Conservation (phyloP, 805 yeast genomes). For the Hanseniaspora lachancei region DNA sequence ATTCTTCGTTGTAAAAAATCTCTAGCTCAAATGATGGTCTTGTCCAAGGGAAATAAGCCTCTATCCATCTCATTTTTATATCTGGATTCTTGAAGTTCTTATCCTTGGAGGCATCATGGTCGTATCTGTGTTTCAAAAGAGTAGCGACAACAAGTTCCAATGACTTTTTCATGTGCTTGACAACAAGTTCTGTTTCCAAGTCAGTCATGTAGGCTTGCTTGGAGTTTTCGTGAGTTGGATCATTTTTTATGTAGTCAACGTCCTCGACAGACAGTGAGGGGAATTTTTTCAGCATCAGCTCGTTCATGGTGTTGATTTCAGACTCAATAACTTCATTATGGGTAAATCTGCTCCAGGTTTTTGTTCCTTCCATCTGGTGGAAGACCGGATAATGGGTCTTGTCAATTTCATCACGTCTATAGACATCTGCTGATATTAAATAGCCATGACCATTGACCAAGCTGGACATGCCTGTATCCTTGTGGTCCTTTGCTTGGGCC, state of each 20-base stretch:
- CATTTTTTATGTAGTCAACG: slow-evolving; percentile 31
- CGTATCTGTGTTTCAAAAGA: slow-evolving; percentile 27
- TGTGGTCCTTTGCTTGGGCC: slow-evolving; percentile 1
- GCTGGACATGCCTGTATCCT: not conserved
- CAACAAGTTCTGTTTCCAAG: slow-evolving; percentile 53
- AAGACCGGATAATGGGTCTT: slow-evolving; percentile 93
- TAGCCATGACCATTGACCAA: slow-evolving; percentile 52
- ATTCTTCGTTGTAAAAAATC: slow-evolving; percentile 96
- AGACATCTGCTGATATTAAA: slow-evolving; percentile 89
- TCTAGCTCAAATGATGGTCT: slow-evolving; percentile 97
- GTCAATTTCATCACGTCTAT: slow-evolving; percentile 89
- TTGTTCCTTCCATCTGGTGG: slow-evolving; percentile 96
- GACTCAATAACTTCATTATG: slow-evolving; percentile 14
- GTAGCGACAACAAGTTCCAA: slow-evolving; percentile 70
- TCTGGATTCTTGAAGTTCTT: slow-evolving; percentile 36
- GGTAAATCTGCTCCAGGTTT: slow-evolving; percentile 53
- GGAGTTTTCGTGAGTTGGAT: slow-evolving; percentile 43
- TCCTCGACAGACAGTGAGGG: slow-evolving; percentile 57
- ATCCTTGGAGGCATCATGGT: slow-evolving; percentile 34
- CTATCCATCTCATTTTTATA: slow-evolving; percentile 82
- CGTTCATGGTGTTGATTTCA: slow-evolving; percentile 45
- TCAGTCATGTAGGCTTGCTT: slow-evolving; percentile 66
- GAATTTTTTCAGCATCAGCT: slow-evolving; percentile 37
- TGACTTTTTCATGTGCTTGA: slow-evolving; percentile 72
- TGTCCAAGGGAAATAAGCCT: slow-evolving; percentile 95